Evolutionary conservation across 2,329 filamentous ascomycete species (phyloP).

Genomic region (Venturia nashicola): DNA sequence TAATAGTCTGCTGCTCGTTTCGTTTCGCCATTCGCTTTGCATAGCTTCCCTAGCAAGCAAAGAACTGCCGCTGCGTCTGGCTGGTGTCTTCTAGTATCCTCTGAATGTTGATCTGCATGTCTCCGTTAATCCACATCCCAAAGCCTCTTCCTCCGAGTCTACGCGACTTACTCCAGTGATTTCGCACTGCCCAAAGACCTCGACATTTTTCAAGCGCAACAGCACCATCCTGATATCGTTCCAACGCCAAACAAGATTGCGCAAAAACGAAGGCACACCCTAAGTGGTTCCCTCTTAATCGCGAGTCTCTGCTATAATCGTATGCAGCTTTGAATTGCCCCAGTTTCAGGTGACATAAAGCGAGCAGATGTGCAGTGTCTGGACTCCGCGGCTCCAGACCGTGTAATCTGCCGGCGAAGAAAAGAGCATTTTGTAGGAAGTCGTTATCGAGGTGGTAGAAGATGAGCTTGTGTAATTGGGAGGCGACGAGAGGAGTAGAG

Average conservation of each 20-base stretch:
- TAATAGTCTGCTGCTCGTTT: slow-evolving; percentile 78
- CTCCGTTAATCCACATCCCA: not conserved
- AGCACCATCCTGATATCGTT: slow-evolving; percentile 69
- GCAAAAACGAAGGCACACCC: slow-evolving; percentile 89
- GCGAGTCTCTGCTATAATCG: slow-evolving; percentile 58
- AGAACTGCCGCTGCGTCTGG: slow-evolving; percentile 78
- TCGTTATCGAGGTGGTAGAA: slow-evolving; percentile 80
- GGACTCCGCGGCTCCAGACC: slow-evolving; percentile 71
- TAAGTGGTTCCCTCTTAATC: slow-evolving; percentile 51
- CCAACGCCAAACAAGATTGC: slow-evolving; percentile 71
- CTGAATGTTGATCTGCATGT: slow-evolving; percentile 53
- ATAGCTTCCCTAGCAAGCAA: slow-evolving; percentile 78
- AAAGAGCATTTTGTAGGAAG: slow-evolving; percentile 78
- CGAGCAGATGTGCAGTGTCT: slow-evolving; percentile 72
- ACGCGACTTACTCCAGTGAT: slow-evolving; percentile 55
- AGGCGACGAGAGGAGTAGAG: slow-evolving; percentile 1
- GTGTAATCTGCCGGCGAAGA: slow-evolving; percentile 76
- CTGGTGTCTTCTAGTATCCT: slow-evolving; percentile 58
- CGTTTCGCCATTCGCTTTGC: slow-evolving; percentile 65
- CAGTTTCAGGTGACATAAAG: slow-evolving; percentile 72
- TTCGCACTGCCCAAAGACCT: slow-evolving; percentile 61
- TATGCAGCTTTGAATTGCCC: slow-evolving; percentile 77
- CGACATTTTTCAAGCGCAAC: slow-evolving; percentile 72
- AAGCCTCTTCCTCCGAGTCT: not conserved
- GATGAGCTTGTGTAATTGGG: slow-evolving; percentile 52